Percentiles rank a stretch among this genome's conserved stretches.
phyloP scores from a whole-genome alignment of 2,329 filamentous ascomycete species.

The Neoscytalidium dimidiatum region DNA sequence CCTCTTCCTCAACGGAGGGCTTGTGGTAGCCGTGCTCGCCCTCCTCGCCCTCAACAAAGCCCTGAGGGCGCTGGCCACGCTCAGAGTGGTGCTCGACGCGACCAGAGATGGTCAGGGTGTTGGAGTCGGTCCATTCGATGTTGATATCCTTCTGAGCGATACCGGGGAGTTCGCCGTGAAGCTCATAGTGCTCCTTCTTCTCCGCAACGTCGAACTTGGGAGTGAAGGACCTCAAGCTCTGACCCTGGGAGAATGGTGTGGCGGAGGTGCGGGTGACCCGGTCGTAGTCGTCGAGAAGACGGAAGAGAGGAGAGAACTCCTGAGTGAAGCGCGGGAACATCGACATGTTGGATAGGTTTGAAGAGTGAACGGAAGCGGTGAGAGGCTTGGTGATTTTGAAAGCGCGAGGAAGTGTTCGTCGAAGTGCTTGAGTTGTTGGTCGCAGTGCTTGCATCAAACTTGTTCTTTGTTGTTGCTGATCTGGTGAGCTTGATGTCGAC shows the following conservation, averaged over 20 bases:
- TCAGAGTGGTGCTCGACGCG: slow-evolving; percentile 66
- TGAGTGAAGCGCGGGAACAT: slow-evolving; percentile 44
- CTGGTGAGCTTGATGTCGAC: slow-evolving; percentile 27
- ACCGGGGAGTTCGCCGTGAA: slow-evolving; percentile 78
- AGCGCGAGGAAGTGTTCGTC: slow-evolving; percentile 34
- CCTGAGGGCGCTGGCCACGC: slow-evolving; percentile 53
- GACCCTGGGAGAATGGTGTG: slow-evolving; percentile 27
- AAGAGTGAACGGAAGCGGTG: slow-evolving; percentile 24
- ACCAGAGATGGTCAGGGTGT: slow-evolving; percentile 72
- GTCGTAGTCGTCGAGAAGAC: slow-evolving; percentile 51
- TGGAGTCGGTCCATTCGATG: slow-evolving; percentile 77
- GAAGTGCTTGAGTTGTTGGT: slow-evolving; percentile 26
- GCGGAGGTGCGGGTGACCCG: slow-evolving; percentile 31
- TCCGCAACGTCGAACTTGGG: slow-evolving; percentile 81
- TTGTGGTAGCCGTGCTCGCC: slow-evolving; percentile 40
- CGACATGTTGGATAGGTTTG: slow-evolving; percentile 37
- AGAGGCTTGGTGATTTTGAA: slow-evolving; percentile 32
- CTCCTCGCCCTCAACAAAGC: slow-evolving; percentile 47
- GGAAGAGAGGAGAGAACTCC: slow-evolving; percentile 48
- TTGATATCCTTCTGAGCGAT: slow-evolving; percentile 71
- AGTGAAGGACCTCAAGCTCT: slow-evolving; percentile 59
- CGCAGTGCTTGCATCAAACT: slow-evolving; percentile 41
- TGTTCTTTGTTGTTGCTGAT: slow-evolving; percentile 23
- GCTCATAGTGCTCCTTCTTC: slow-evolving; percentile 67
- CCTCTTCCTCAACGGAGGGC: slow-evolving; percentile 69